Conservation (phyloP, 352 stramenopile genomes). For the Pythium insidiosum region DNA sequence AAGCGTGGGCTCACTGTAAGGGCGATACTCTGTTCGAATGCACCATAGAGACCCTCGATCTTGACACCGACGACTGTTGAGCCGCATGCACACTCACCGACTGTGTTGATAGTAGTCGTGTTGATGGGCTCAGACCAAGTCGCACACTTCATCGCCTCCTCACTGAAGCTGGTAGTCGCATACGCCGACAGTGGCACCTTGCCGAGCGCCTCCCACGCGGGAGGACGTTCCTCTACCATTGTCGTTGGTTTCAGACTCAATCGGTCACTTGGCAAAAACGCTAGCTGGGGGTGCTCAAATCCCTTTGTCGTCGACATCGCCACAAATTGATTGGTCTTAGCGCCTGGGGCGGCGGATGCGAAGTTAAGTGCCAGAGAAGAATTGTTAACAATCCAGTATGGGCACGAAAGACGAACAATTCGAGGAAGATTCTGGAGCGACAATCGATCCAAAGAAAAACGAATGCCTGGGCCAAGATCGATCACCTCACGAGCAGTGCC, state of each 20-base stretch:
- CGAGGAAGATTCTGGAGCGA: conserved; percentile 58
- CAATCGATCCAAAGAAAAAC: conserved; percentile 69
- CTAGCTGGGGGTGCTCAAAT: conserved; percentile 63
- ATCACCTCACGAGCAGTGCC: conserved; percentile 54
- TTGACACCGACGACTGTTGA: conserved; percentile 73
- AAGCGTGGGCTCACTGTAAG: conserved; percentile 75
- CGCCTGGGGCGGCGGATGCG: conserved; percentile 42
- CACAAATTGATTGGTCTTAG: conserved; percentile 35
- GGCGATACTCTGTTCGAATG: conserved; percentile 70
- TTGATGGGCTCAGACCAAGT: conserved; percentile 82
- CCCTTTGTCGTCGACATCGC: conserved; percentile 29
- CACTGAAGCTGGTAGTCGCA: conserved; percentile 31
- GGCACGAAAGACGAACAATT: conserved; percentile 72
- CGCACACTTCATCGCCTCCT: conserved; percentile 54
- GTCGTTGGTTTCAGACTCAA: conserved; percentile 59
- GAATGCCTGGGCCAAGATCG: conserved; percentile 33
- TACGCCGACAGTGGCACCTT: conserved; percentile 45
- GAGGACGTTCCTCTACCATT: conserved; percentile 34
- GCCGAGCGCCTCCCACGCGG: conserved; percentile 47
- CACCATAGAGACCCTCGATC: conserved; percentile 72
- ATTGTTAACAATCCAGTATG: conserved; percentile 85
- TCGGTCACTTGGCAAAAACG: conserved; percentile 45
- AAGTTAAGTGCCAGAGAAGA: conserved; percentile 61
- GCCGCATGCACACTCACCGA: conserved; percentile 65
- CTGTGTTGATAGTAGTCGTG: conserved; percentile 79